Conservation (phyloP, 495 filamentous ascomycete species). For the Amniculicola lignicola region DNA sequence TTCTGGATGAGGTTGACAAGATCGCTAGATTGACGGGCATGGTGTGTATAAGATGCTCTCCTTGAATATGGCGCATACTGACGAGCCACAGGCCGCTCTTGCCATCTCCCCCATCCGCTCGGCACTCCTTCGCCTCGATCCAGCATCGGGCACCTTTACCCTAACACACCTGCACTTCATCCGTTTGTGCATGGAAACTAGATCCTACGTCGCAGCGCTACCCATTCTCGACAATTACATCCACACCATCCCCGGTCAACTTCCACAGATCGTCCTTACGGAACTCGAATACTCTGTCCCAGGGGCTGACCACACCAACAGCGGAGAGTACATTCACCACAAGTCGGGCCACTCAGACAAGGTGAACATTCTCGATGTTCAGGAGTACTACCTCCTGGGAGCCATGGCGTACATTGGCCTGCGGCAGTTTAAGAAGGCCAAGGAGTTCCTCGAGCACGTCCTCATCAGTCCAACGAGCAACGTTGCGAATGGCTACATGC, state of each 20-base stretch:
- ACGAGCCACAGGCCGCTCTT: slow-evolving; percentile 50
- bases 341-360: slow-evolving; percentile 56
- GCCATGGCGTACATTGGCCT: slow-evolving; percentile 74
- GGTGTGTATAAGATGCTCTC: slow-evolving; percentile 38
- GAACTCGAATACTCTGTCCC: slow-evolving; percentile 29
- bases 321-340: slow-evolving; percentile 54
- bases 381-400: slow-evolving; percentile 76
- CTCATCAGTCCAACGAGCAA: slow-evolving; percentile 60
- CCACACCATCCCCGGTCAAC: slow-evolving; percentile 56
- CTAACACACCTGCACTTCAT: slow-evolving; percentile 61
- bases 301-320: slow-evolving; percentile 33
- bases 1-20: slow-evolving; percentile 50
- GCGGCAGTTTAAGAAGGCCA: slow-evolving; percentile 68
- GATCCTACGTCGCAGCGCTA: slow-evolving; percentile 54
- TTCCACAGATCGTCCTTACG: slow-evolving; percentile 20
- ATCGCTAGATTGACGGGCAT: slow-evolving; percentile 45
- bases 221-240: slow-evolving; percentile 67
- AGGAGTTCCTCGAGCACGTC: slow-evolving; percentile 65
- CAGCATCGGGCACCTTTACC: slow-evolving; percentile 67
- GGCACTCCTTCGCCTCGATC: slow-evolving; percentile 70
- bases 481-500: slow-evolving; percentile 69
- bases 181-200: slow-evolving; percentile 56
- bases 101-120: slow-evolving; percentile 59
- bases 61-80: background rate
- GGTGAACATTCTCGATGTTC: slow-evolving; percentile 56